Conservation (phyloP, 345 rosid genomes). For the Luvunga scandens region DNA sequence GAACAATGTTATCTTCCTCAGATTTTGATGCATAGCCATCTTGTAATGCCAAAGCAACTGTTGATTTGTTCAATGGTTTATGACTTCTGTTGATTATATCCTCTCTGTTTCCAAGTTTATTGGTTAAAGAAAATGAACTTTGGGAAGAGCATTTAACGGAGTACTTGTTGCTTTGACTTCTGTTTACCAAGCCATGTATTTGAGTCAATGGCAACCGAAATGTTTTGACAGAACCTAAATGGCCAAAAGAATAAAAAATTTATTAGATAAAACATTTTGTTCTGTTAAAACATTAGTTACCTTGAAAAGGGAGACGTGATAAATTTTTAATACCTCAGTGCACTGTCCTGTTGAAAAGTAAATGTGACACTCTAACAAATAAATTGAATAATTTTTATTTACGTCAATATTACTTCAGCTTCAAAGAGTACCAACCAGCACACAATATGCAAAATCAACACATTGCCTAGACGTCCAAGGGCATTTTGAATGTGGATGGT, state of each 20-base stretch:
- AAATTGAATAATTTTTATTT: no score
- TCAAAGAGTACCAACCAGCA: no score
- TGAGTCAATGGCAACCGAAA: neutral
- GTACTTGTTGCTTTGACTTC: neutral
- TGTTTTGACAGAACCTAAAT: neutral
- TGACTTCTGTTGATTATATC: neutral
- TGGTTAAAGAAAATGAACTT: neutral
- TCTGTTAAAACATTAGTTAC: no score
- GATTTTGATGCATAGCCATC: neutral
- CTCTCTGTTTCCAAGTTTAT: neutral
- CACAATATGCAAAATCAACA: no score
- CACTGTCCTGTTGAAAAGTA: no score
- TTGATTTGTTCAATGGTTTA: neutral
- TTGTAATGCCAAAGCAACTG: neutral
- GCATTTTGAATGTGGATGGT: no score
- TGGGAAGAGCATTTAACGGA: neutral
- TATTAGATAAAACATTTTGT: no score
- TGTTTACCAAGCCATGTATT: neutral
- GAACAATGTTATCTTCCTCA: neutral
- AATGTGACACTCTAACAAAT: no score
- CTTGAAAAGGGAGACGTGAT: no score
- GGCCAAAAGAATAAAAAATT: neutral
- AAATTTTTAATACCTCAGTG: no score
- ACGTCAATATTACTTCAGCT: no score
- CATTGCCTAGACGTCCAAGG: no score